Base-by-base conservation (phyloP, 176 grass and related monocot species). In the Oryza rufipogon region DNA sequence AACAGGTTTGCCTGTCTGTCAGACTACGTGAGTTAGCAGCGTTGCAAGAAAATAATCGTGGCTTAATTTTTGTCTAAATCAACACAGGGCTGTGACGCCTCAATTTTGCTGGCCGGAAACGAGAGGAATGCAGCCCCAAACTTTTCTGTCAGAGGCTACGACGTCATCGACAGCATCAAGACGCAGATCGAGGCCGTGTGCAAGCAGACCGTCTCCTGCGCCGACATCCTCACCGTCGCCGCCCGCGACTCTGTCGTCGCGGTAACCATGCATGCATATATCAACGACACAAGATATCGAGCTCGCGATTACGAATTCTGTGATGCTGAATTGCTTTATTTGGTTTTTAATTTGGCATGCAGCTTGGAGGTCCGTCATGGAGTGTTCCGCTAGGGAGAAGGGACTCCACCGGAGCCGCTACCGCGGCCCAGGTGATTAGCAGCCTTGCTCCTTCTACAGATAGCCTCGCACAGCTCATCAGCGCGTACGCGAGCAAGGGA, bases 121-220 rank as follows among this genome's bases (percentile, higher is more conserved):
- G 92, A 94, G 86, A 82, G 84, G 66, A 81, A 13, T 0, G 83
- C 87, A 0, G 0, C 0, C 0, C 79, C 82, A 4, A 93, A 93
- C 47, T 82, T 7, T 9, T 58, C 68, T 3, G 25, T 81, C 16
- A 51, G 68, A 42, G 80, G 80, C 9, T 91, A 81, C 77, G 19
- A 5, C 23, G 91, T 97, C 16, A 4, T 94, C 49, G 89, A 81
- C 77, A 90, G 11, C 74, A 91, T 97, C 80, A 97, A 97, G 75
- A 22, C 91, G 64, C 89, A 93, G 74, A 82, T 97, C 0, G 94
- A 97, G 85, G 86, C 83, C 7, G 0, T 81, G 9, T 97, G 89
- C 75, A 12, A 20, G 20, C 87, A 93, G 84, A 91, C 91, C 10
- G 94, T 97, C 32, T 91, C 94, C 17, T 97, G 94, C 71, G 94